Evolutionary conservation across 768 basidiomycete species (phyloP), one percentile per base, ranked within the genome.

Genomic region (Macrolepiota dolichaula): DNA sequence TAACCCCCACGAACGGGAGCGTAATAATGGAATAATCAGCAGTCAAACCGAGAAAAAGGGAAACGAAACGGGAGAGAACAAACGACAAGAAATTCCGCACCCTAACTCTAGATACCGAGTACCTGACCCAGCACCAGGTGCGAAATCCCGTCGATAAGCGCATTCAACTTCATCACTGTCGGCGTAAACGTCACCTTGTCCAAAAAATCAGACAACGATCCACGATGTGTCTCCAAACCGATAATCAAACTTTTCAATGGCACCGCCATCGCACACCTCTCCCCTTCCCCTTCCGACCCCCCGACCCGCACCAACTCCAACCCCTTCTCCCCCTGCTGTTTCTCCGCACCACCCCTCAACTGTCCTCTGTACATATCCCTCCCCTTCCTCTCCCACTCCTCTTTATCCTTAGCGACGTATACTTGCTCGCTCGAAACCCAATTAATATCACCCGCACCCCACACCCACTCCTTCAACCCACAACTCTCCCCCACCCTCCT

Each of bases 121-220:
- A 70, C 62, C 63, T 74, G 70, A 70, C 76, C 74, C 64, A 79
- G 63, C 62, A 76, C 56, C 62, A 78, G 65, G 64, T 74, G 75
- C 59, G 74, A 67, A 53, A 79, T 74, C 57, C 71, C 73, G 65
- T 77, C 76, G 47, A 73, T 75, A 29, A 79, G 67, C 55, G 65
- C 69, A 56, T 75, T 72, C 62, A 76, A 72, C 71, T 75, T 75
- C 47, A 72, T 71, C 62, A 74, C 71, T 49, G 76, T 77, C 46
- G 71, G 69, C 35, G 65, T 59, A 58, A 77, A 77, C 65, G 69
- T 67, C 50, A 74, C 65, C 51, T 65, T 73, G 3, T 63, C 65
- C 52, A 71, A 72, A 19, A 75, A 62, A 56, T 66, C 65, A 65
- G 69, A 66, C 55, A 79, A 63, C 60, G 67, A 69, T 13, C 65